Conservation (phyloP, 768 basidiomycete genomes). For the Tylopilus subfusipes region DNA sequence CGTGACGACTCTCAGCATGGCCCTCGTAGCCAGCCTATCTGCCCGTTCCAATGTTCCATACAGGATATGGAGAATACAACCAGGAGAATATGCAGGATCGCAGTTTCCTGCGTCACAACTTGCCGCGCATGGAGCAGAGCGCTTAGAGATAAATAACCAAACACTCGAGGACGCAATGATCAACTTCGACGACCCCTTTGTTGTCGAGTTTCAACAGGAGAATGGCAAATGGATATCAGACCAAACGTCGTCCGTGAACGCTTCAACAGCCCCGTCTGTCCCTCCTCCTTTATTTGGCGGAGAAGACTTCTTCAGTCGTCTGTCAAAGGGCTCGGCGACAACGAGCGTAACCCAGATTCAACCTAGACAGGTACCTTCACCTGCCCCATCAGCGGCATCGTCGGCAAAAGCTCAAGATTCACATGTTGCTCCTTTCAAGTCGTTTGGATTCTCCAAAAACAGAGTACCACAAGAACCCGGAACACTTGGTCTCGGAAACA, state of each 20-base stretch:
- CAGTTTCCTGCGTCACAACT: slow-evolving; percentile 29
- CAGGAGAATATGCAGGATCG: slow-evolving; percentile 32
- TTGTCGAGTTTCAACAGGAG: slow-evolving; percentile 65
- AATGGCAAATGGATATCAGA: slow-evolving; percentile 59
- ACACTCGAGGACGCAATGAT: slow-evolving; percentile 58
- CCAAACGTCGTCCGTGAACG: slow-evolving; percentile 5
- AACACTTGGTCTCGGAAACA: slow-evolving; percentile 83
- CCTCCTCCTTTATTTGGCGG: slow-evolving; percentile 54
- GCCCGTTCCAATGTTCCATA: slow-evolving; percentile 36
- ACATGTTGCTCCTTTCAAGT: slow-evolving; percentile 27
- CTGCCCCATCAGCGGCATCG: slow-evolving; percentile 18
- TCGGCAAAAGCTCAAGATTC: slow-evolving; percentile 26
- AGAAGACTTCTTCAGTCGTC: slow-evolving; percentile 53
- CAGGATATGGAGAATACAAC: slow-evolving; percentile 63
- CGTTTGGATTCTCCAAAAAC: slow-evolving; percentile 35
- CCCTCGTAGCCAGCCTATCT: slow-evolving; percentile 39
- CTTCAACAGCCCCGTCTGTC: slow-evolving; percentile 19
- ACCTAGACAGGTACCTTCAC: slow-evolving; percentile 22
- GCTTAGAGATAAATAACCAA: slow-evolving; percentile 42
- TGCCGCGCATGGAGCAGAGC: slow-evolving; percentile 32
- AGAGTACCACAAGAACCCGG: slow-evolving; percentile 57
- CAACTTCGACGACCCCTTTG: slow-evolving; percentile 63
- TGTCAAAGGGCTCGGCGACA: slow-evolving; percentile 27
- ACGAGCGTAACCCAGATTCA: slow-evolving; percentile 24
- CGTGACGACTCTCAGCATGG: slow-evolving; percentile 39